These are phyloP conservation scores for Panicum miliaceum DNA, from an alignment of 176 grass and related monocot species.

Conservation along the genomic window DNA sequence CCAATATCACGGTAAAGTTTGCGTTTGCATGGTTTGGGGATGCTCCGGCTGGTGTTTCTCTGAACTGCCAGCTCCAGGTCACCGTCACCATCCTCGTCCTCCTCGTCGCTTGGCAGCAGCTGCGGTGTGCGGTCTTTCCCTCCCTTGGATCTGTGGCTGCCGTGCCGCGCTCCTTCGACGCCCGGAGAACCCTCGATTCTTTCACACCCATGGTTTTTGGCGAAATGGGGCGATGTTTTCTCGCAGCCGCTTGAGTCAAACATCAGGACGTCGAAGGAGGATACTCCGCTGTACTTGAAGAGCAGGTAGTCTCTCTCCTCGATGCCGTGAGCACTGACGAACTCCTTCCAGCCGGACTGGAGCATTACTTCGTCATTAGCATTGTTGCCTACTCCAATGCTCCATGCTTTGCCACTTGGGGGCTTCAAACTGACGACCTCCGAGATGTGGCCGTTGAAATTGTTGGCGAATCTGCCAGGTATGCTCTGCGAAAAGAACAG, in stretches of 20 bases:
- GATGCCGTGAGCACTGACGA: conserved; percentile 9
- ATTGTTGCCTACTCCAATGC: conserved; percentile 13
- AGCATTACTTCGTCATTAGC: conserved; percentile 1
- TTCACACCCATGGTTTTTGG: not conserved
- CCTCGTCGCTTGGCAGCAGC: not conserved
- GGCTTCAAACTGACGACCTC: conserved; percentile 38
- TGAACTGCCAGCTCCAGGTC: conserved; percentile 13
- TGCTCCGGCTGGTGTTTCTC: not conserved
- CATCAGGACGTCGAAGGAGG: conserved; percentile 52
- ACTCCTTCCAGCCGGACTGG: conserved; percentile 48
- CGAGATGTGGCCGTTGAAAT: conserved; percentile 51
- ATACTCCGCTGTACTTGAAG: conserved; percentile 46
- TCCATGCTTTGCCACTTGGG: conserved; percentile 32
- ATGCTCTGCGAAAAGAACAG: conserved; percentile 24
- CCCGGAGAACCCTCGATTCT: not conserved
- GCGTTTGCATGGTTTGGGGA: not conserved
- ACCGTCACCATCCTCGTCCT: not conserved
- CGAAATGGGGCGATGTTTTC: conserved; percentile 13
- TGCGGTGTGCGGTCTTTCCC: not conserved
- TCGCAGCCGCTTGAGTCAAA: conserved; percentile 39
- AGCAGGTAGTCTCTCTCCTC: conserved; percentile 41
- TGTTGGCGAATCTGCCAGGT: conserved; percentile 43
- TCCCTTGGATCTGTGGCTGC: not conserved
- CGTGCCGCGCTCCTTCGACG: not conserved
- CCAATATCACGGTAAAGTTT: not conserved